Conservation (phyloP, 2,329 filamentous ascomycete genomes). For the Microcera coccophila region DNA sequence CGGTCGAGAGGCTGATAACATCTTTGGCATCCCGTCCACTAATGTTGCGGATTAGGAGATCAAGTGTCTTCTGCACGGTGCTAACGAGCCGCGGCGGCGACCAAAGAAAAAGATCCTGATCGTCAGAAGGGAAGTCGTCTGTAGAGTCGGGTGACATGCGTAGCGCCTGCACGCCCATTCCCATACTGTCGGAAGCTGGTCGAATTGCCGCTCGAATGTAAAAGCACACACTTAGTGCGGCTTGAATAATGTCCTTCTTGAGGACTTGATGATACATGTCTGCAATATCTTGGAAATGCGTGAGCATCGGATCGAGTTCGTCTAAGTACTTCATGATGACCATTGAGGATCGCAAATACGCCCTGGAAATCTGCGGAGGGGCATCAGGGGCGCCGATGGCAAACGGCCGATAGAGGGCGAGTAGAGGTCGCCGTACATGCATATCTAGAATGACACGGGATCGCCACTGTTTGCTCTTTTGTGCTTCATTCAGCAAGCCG, state of each 20-base stretch:
- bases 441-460: constrained; percentile 50
- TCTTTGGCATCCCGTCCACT: constrained; percentile 50
- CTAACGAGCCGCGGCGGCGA: constrained; percentile 38
- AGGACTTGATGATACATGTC: constrained; percentile 53
- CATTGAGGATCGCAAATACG: constrained; percentile 53
- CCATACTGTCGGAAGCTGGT: constrained; percentile 27
- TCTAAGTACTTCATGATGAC: constrained; percentile 53
- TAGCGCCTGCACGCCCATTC: constrained; percentile 29
- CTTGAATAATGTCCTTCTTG: constrained; percentile 53
- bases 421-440: constrained; percentile 49
- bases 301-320: constrained; percentile 46
- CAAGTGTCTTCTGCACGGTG: constrained; percentile 46
- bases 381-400: constrained; percentile 49
- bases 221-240: constrained; percentile 53
- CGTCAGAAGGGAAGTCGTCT: constrained; percentile 34
- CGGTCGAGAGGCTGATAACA: constrained; percentile 46
- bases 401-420: constrained; percentile 53
- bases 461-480: constrained; percentile 50
- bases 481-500: constrained; percentile 38
- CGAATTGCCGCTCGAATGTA: constrained; percentile 43
- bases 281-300: constrained; percentile 45
- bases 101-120: constrained; percentile 39
- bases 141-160: constrained; percentile 34
- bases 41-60: constrained; percentile 43
- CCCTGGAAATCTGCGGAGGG: constrained; percentile 48